phyloP scores from a whole-genome alignment of 768 basidiomycete species.

The Leccinum subtestaceum region DNA sequence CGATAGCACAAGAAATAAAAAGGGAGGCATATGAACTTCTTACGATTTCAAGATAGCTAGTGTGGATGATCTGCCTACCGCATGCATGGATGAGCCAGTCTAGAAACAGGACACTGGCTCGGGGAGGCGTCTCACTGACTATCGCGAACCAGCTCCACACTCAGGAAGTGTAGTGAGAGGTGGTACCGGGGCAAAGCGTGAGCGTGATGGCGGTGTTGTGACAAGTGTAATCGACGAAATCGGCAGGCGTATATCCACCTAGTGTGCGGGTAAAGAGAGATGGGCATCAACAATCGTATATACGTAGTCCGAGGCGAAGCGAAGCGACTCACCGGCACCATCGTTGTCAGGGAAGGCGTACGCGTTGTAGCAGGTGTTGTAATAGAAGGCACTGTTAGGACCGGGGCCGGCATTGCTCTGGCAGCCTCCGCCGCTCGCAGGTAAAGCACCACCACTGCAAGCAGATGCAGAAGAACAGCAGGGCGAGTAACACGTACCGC shows the following conservation, averaged over 20 bases:
- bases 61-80: neutral
- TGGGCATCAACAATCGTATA: neutral
- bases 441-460: constrained; percentile 29
- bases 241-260: constrained; percentile 18
- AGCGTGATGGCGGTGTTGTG: constrained; percentile 26
- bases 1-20: neutral
- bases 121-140: neutral
- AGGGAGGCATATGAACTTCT: neutral
- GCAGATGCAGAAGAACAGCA: constrained; percentile 30
- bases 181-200: constrained; percentile 26
- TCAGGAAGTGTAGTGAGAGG: neutral
- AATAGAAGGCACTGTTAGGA: constrained; percentile 31
- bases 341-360: constrained; percentile 36
- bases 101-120: neutral
- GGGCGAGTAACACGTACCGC: constrained; percentile 26
- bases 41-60: neutral
- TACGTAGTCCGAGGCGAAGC: neutral
- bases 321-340: constrained; percentile 22
- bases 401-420: constrained; percentile 27
- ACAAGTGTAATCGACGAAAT: constrained; percentile 31
- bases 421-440: constrained; percentile 28
- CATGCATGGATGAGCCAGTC: neutral
- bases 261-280: neutral
- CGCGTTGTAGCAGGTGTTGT: constrained; percentile 27
- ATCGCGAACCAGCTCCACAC: neutral